Evolutionary conservation across 768 basidiomycete genomes (phyloP), one percentile per base, ranked within the genome.

Genomic region (Pleurotus citrinopileatus): DNA sequence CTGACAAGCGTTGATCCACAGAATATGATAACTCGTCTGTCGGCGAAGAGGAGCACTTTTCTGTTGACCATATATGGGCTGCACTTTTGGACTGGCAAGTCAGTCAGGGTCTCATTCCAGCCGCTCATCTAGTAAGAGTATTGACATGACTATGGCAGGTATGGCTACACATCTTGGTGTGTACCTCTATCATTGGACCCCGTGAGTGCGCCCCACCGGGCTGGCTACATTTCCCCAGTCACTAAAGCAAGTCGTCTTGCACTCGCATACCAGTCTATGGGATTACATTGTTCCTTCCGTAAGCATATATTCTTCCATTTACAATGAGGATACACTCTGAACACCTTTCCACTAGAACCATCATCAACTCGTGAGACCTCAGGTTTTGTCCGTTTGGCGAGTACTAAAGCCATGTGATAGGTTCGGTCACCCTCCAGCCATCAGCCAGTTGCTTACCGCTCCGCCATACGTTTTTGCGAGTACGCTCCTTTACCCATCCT

Each of bases 31-130:
- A 79, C 55, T 79, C 79, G 0, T 79, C 75, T 25, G 77, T 81
- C 1, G 75, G 79, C 4, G 86, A 84, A 63, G 84, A 83, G 52
- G 86, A 89, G 52, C 72, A 75, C 46, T 83, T 85, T 59, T 74
- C 78, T 28, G 55, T 73, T 56, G 67, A 78, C 4, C 82, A 86
- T 63, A 58, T 87, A 20, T 69, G 72, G 66, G 72, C 77, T 27
- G 81, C 83, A 0, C 60, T 86, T 27, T 52, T 60, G 0, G 86
- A 89, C 63, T 89, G 87, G 87, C 84, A 88, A 71, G 73, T 81
- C 42, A 51, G 64, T 47, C 29, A 28, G 1, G 7, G 2, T 32
- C 22, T 17, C 13, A 3, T 26, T 37, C 25, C 20, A n/a, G 12
- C 36, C 6, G 15, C 38, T 13, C 7, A 19, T 55, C 15, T 6